Base-by-base conservation (phyloP, 2,329 filamentous ascomycete genomes). In the Alternaria novae-zelandiae region DNA sequence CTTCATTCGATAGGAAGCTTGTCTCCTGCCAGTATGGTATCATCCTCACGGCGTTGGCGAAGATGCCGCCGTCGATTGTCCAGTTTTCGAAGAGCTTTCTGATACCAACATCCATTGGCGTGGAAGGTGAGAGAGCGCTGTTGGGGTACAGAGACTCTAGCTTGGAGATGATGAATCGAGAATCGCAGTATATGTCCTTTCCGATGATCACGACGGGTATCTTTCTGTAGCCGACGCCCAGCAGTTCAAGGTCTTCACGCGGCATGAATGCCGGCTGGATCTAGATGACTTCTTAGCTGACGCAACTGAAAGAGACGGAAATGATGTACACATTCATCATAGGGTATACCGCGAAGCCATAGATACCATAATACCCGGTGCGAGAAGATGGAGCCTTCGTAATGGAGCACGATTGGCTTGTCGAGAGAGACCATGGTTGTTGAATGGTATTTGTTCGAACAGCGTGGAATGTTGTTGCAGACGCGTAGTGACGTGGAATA, bases 361-460 rank as follows among this genome's bases (percentile, higher is more conserved):
- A 93, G 82, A 74, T 93, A 93, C 89, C 89, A 92, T 25, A 86
- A 79, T 26, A 92, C 78, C 63, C 89, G 82, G 58, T 84, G 84
- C 8, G 89, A 89, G 71, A 87, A 92, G 0, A 90, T 89, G 11
- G 90, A 92, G 71, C 82, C 84, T 1, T 82, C 75, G 75, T 92
- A 92, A 77, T 91, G 89, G 76, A 90, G 92, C 1, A 92, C 73
- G 8, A 91, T 81, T 20, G 90, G 85, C n/a, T 79, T 79, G 53
- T 82, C 81, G 6, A 60, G 43, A 6, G 65, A 53, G 2, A 69
- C 36, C 73, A 76, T 74, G 0, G 36, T 41, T 41, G 36, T 41
- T 41, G 36, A 41, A 41, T 41, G n/a, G 36, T 17, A 41, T 41
- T 41, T 41, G 36, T 41, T 41, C 36, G 36, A 41, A 41, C 36